phyloP scores from a whole-genome alignment of 352 stramenopile species.

The Aphanomyces invadans region DNA sequence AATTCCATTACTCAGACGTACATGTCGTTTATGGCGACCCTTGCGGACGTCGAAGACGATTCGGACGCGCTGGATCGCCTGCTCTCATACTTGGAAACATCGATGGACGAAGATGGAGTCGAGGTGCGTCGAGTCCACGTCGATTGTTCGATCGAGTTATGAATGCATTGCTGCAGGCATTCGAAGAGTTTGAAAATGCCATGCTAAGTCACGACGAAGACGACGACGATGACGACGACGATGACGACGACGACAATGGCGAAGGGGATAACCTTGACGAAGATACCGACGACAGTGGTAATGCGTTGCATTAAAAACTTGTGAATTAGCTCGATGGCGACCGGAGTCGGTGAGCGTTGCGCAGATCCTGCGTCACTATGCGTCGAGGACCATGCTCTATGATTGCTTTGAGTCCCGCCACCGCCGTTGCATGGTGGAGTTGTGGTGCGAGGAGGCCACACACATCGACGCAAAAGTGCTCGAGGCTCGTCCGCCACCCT shows the following conservation, averaged over 20 bases:
- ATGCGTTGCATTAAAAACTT: neutral
- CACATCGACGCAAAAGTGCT: slow-evolving; percentile 4
- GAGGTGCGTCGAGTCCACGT: neutral
- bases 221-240: slow-evolving; percentile 24
- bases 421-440: neutral
- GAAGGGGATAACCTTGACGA: slow-evolving; percentile 23
- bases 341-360: neutral
- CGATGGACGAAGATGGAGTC: slow-evolving; percentile 61
- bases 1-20: slow-evolving; percentile 41
- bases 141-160: neutral
- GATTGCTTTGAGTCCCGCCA: neutral
- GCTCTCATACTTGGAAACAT: slow-evolving; percentile 51
- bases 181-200: slow-evolving; percentile 19
- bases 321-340: neutral
- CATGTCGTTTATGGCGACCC: slow-evolving; percentile 39
- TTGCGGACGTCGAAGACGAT: slow-evolving; percentile 39
- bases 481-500: neutral
- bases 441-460: neutral
- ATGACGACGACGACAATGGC: slow-evolving; percentile 1
- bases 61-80: slow-evolving; percentile 52
- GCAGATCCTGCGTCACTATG: neutral
- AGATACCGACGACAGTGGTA: slow-evolving; percentile 5
- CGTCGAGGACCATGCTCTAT: neutral
- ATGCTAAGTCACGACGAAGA: slow-evolving; percentile 17
- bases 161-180: neutral